Evolutionary conservation across 179 eudicot genomes (phyloP), one percentile per base, ranked within the genome.

Genomic region (Vitellaria paradoxa): DNA sequence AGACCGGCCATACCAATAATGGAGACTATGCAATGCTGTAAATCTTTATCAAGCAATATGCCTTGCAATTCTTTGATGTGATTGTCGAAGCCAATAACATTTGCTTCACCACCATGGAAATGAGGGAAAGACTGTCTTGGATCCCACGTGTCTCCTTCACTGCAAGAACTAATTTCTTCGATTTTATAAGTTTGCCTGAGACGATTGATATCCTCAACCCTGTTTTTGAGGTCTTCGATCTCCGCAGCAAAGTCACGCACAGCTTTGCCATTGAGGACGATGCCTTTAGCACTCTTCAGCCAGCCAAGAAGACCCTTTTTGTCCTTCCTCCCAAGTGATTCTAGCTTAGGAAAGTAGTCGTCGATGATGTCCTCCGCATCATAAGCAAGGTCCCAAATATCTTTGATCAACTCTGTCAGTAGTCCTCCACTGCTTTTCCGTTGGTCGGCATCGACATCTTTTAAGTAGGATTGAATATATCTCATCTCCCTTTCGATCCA

Each of bases 341-440:
- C n/a, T n/a, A 76, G 21, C 52, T 64, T 47, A 30, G 63, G 68
- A 45, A 76, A 65, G 70, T 47, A 70, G 13, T 23, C 75, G 6
- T 71, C 80, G 40, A 81, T 13, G 50, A 64, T 47, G 15, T 73
- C 78, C 40, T 81, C 80, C 17, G 47, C 68, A 72, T 76, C 79
- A 47, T 30, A 60, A 26, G 77, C 77, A 60, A 81, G 76, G 56
- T 70, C 68, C 64, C 40, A 30, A 2, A 81, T 76, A 21, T 65
- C 65, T 6, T 7, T 56, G 5, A 76, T 60, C 63, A 68, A 65
- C 49, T 63, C 55, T 1, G 68, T 42, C 23, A 55, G 45, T 42
- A 42, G 45, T 5, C 1, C 15, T 23, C 55, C 46, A 2, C 52
- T 6, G 70, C 23, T 57, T 57, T 37, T 14, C 3, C 2, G 56